These are phyloP conservation scores for Castanea mollissima DNA, from an alignment of 306 rosid species.

Conservation along the genomic window DNA sequence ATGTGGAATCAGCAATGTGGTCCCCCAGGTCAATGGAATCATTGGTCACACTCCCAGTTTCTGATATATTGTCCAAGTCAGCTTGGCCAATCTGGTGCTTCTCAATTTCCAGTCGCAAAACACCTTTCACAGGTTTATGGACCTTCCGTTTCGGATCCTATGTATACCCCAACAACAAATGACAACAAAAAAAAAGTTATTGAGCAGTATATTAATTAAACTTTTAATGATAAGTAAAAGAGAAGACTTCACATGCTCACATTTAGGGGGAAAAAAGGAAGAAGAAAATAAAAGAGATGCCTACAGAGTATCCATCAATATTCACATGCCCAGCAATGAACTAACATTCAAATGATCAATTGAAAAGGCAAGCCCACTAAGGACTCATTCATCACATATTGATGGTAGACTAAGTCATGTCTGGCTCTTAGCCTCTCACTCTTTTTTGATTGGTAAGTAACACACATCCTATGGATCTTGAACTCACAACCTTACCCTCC, in stretches of 20 bases:
- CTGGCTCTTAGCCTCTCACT: neutral
- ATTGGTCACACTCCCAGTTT: constrained; percentile 79
- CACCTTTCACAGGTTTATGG: constrained; percentile 94
- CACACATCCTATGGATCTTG: no score
- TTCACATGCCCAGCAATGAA: neutral
- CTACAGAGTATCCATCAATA: neutral
- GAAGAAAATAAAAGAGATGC: neutral
- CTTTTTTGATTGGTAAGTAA: no score
- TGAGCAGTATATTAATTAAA: neutral
- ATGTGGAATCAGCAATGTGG: constrained; percentile 47
- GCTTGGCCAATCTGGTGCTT: constrained; percentile 80
- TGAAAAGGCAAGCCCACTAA: neutral
- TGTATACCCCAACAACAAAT: constrained; percentile 19
- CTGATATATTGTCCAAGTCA: constrained; percentile 86
- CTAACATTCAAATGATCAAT: neutral
- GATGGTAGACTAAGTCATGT: neutral
- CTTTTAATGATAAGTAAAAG: neutral
- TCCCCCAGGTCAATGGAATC: constrained; percentile 80
- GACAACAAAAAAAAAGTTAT: constrained; percentile 1
- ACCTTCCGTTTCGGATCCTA: constrained; percentile 96
- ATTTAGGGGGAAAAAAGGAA: neutral
- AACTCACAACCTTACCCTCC: no score
- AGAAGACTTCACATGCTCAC: neutral
- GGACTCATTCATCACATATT: neutral
- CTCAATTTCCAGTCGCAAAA: constrained; percentile 86